Evolutionary conservation across 768 basidiomycete species (phyloP).

Genomic region (Boletus edulis): DNA sequence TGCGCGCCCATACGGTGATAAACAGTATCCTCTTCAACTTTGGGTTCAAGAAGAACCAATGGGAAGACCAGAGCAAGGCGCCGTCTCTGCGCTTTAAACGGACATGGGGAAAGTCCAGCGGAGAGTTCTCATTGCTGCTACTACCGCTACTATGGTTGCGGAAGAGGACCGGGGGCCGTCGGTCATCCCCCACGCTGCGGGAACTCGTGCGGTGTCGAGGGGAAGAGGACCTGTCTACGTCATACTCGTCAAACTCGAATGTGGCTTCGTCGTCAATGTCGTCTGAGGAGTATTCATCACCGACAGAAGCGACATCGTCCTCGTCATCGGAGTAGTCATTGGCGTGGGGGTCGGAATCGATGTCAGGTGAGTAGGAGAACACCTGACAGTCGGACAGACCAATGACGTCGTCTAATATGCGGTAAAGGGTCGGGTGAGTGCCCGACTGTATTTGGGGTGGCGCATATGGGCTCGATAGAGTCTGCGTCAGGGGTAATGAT

Average conservation of each 20-base stretch:
- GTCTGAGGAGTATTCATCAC: slow-evolving; percentile 67
- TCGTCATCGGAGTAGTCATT: slow-evolving; percentile 78
- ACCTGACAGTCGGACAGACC: slow-evolving; percentile 92
- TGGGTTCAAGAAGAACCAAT: slow-evolving; percentile 96
- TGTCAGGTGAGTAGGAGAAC: slow-evolving; percentile 90
- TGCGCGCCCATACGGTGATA: slow-evolving; percentile 88
- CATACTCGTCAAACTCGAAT: slow-evolving; percentile 82
- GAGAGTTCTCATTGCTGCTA: slow-evolving; percentile 33
- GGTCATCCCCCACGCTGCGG: not conserved
- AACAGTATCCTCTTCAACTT: slow-evolving; percentile 92
- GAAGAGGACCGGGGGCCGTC: slow-evolving; percentile 12
- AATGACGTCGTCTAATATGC: slow-evolving; percentile 86
- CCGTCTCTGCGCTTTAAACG: slow-evolving; percentile 60
- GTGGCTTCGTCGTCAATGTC: slow-evolving; percentile 72
- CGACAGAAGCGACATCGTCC: slow-evolving; percentile 64
- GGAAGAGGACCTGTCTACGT: slow-evolving; percentile 51
- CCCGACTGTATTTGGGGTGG: slow-evolving; percentile 74
- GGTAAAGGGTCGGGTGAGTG: slow-evolving; percentile 86
- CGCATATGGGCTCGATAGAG: slow-evolving; percentile 60
- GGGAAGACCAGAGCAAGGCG: slow-evolving; percentile 90
- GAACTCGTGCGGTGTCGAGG: slow-evolving; percentile 10
- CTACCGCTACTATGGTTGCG: slow-evolving; percentile 36
- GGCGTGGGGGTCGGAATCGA: slow-evolving; percentile 92
- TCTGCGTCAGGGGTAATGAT: slow-evolving; percentile 63
- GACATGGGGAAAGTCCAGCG: slow-evolving; percentile 42